Percentiles rank a stretch among this genome's conserved stretches.
Evolutionary conservation across 192 early-diverging fungal species (phyloP).

Genomic region (Geranomyces michiganensis): DNA sequence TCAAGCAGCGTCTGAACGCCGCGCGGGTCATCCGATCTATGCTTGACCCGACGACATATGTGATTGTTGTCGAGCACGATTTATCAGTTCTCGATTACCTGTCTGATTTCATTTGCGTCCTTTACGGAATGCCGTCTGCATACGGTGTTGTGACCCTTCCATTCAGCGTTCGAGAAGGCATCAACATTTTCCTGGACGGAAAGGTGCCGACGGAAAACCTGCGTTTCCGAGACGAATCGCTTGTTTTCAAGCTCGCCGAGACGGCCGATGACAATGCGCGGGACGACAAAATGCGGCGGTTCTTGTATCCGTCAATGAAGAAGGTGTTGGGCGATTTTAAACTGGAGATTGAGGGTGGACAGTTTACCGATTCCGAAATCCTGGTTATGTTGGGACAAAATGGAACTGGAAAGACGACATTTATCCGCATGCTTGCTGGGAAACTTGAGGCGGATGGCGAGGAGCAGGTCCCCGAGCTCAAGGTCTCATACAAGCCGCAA

Average conservation of each 20-base stretch:
- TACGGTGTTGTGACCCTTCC: conserved; percentile 98
- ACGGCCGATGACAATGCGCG: conserved; percentile 74
- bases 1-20: conserved; percentile 98
- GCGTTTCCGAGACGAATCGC: conserved; percentile 95
- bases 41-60: conserved; percentile 71
- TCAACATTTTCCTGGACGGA: conserved; percentile 98
- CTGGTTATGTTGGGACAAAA: conserved; percentile 98
- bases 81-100: conserved; percentile 96
- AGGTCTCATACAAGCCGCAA: conserved; percentile 96
- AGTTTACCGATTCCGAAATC: conserved; percentile 96
- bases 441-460: conserved; percentile 75
- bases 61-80: conserved; percentile 99
- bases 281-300: conserved; percentile 70
- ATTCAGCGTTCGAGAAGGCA: conserved; percentile 95
- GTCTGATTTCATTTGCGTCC: conserved; percentile 96
- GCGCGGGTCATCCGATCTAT: conserved; percentile 88
- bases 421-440: conserved; percentile 93
- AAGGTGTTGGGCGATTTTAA: conserved; percentile 86
- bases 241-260: conserved; percentile 92
- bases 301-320: conserved; percentile 85
- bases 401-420: conserved; percentile 81
- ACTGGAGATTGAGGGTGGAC: conserved; percentile 74
- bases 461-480: conserved; percentile 78
- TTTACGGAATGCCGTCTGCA: conserved; percentile 95
- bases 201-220: conserved; percentile 97